A percentile compares a stretch with the other conserved stretches of the same genome.
Conservation (phyloP, 83 land plant species). For the Picea abies region DNA sequence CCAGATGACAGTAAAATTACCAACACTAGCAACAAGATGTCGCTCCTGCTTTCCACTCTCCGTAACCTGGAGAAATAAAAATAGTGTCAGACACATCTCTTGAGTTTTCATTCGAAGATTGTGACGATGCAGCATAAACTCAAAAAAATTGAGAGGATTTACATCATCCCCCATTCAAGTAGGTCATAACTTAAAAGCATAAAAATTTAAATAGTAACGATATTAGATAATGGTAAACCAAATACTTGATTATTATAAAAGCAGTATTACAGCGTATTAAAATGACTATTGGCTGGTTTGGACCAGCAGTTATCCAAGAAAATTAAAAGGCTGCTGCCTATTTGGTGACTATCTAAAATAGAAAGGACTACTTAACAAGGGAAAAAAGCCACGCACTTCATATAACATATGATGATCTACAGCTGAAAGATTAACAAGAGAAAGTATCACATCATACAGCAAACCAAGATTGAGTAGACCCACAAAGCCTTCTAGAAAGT, state of each 20-base stretch:
- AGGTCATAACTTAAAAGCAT: not conserved
- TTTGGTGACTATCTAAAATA: no score
- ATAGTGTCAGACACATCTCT: not conserved
- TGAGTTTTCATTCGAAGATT: not conserved
- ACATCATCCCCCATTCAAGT: not conserved
- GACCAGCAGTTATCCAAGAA: no score
- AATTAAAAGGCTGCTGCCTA: no score
- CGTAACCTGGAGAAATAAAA: slow-evolving; percentile 64
- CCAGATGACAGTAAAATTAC: slow-evolving; percentile 96
- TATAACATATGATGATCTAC: no score
- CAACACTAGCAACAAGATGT: slow-evolving; percentile 94
- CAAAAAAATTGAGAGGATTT: not conserved
- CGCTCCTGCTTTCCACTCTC: slow-evolving; percentile 93
- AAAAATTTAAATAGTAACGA: not conserved
- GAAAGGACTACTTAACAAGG: not conserved
- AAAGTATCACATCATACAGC: not conserved
- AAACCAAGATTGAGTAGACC: not conserved
- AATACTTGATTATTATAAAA: not conserved
- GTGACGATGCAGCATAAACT: not conserved
- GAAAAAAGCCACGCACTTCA: not conserved
- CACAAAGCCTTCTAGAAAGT: not conserved
- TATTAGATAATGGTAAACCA: not conserved
- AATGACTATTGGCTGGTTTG: no score
- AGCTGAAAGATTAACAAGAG: not conserved
- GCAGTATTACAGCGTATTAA: not conserved